Evolutionary conservation across 78 protist species (phyloP).

Genomic region (Salpingoeca rosetta): DNA sequence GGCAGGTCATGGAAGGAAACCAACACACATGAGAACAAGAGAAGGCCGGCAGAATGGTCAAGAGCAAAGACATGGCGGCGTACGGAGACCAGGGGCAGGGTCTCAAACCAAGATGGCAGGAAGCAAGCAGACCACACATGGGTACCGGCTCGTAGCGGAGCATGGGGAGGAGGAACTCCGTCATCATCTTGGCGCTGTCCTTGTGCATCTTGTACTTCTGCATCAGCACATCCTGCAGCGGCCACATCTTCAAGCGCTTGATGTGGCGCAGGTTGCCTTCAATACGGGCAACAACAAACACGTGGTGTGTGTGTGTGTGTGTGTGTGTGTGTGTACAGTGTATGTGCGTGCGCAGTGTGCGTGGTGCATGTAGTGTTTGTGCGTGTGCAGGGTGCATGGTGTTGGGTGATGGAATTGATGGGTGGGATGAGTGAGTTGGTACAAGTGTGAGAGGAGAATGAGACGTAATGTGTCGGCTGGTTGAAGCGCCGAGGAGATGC

Average conservation of each 20-base stretch:
- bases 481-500: too few species aligned
- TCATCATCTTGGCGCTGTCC: conserved; percentile 47
- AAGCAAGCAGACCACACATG: background rate
- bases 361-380: too few species aligned
- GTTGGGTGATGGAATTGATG: background rate
- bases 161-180: conserved; percentile 72
- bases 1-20: too few species aligned
- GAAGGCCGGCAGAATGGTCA: background rate
- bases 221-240: conserved; percentile 45
- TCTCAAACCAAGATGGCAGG: background rate
- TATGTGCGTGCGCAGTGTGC: too few species aligned
- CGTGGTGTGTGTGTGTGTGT: too few species aligned
- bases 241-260: conserved; percentile 53
- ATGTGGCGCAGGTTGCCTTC: conserved; percentile 69
- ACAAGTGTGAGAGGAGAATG: too few species aligned
- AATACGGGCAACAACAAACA: too few species aligned
- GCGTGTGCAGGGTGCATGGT: background rate
- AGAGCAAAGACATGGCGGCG: background rate
- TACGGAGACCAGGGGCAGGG: too few species aligned
- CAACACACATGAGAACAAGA: background rate
- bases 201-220: conserved; percentile 56
- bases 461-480: too few species aligned
- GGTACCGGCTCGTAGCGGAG: conserved; percentile 49
- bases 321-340: too few species aligned
- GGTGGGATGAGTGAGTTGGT: too few species aligned